Conservation (phyloP, 2,329 filamentous ascomycete species). For the Fusarium burgessii region DNA sequence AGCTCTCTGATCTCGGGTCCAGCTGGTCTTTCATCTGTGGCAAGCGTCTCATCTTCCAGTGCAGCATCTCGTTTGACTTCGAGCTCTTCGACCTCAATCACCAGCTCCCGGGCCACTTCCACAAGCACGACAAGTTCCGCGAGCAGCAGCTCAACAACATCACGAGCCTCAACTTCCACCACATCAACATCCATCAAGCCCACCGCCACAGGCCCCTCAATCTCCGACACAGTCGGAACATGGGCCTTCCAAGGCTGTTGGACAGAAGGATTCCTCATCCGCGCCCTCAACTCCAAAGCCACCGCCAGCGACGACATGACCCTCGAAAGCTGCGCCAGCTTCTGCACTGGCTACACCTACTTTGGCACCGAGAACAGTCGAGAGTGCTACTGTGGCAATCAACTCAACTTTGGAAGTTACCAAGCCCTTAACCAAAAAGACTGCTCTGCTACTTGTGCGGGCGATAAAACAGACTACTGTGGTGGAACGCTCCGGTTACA, state of each 20-base stretch:
- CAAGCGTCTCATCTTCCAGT: accelerated
- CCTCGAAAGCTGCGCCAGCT: conserved; percentile 50
- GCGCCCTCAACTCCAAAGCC: conserved; percentile 48
- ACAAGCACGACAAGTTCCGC: background rate
- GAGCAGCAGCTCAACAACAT: background rate
- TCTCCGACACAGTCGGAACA: conserved; percentile 42
- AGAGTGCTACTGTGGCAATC: conserved; percentile 56
- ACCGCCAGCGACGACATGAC: conserved; percentile 52
- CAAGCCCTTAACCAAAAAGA: conserved; percentile 48
- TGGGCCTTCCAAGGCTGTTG: conserved; percentile 55
- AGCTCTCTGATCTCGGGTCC: background rate
- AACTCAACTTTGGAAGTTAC: conserved; percentile 45
- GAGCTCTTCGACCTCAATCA: background rate
- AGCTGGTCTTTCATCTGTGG: background rate
- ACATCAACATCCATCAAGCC: conserved; percentile 2
- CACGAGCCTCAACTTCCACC: background rate
- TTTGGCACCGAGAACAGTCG: conserved; percentile 53
- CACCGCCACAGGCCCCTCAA: conserved; percentile 42
- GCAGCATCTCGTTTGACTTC: background rate
- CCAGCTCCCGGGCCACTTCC: background rate
- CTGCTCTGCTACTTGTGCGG: conserved; percentile 51
- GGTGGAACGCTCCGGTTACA: conserved; percentile 51
- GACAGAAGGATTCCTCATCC: conserved; percentile 49
- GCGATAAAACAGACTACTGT: conserved; percentile 51
- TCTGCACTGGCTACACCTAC: conserved; percentile 48